Percentiles rank a stretch among this genome's conserved stretches.
These are phyloP conservation scores for Mollisiaceae sp. DNA, from an alignment of 2,329 filamentous ascomycete genomes.

Conservation along the genomic window DNA sequence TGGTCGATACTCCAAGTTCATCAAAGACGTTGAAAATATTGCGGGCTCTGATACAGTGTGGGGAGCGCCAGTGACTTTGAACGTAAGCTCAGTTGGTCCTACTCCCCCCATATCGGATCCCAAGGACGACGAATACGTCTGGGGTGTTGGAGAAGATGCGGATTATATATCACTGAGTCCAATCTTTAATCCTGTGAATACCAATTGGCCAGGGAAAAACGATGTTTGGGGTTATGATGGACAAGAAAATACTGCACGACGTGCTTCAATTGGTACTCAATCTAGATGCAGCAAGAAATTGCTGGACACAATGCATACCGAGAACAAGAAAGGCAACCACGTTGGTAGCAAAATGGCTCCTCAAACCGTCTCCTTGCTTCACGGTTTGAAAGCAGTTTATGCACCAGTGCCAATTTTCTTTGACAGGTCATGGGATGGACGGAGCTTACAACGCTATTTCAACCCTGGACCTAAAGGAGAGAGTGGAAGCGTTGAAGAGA, in stretches of 20 bases:
- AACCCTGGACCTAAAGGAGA: slow-evolving; percentile 62
- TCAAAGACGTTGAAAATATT: slow-evolving; percentile 59
- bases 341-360: slow-evolving; percentile 83
- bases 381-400: slow-evolving; percentile 80
- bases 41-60: slow-evolving; percentile 52
- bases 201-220: slow-evolving; percentile 60
- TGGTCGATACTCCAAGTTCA: slow-evolving; percentile 72
- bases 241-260: slow-evolving; percentile 49
- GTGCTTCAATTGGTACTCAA: slow-evolving; percentile 79
- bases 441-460: slow-evolving; percentile 61
- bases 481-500: slow-evolving; percentile 54
- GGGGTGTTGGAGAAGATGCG: slow-evolving; percentile 78
- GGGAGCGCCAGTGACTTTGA: slow-evolving; percentile 66
- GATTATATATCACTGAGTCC: slow-evolving; percentile 70
- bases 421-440: slow-evolving; percentile 71
- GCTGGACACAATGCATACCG: slow-evolving; percentile 73
- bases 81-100: slow-evolving; percentile 66
- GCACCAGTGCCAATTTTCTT: slow-evolving; percentile 81
- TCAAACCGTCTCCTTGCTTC: slow-evolving; percentile 73
- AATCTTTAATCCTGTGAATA: slow-evolving; percentile 77
- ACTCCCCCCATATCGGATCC: slow-evolving; percentile 63
- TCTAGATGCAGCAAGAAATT: slow-evolving; percentile 74
- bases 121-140: slow-evolving; percentile 70
- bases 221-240: slow-evolving; percentile 60
- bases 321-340: slow-evolving; percentile 57